Conservation (phyloP, 1,284 basidiomycete genomes). For the Golubevia pallescens region DNA sequence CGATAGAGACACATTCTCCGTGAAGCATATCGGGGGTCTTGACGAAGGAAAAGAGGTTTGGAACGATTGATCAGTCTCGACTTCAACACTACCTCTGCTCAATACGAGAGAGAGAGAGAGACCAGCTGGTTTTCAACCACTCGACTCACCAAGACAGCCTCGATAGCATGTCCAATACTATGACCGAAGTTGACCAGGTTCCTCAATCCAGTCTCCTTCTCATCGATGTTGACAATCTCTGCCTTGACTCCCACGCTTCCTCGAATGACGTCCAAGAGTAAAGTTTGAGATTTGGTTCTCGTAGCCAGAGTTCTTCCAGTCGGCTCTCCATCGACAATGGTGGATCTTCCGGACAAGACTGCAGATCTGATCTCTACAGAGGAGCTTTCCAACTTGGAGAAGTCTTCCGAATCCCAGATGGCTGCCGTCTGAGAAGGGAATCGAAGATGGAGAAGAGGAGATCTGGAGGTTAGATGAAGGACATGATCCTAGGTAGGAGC, state of each 20-base stretch:
- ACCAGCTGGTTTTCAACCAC: background rate
- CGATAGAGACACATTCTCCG: slow-evolving; percentile 60
- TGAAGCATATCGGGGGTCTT: slow-evolving; percentile 57
- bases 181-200: slow-evolving; percentile 65
- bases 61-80: background rate
- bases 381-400: slow-evolving; percentile 56
- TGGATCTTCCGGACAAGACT: slow-evolving; percentile 42
- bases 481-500: too few relatives aligned
- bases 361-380: slow-evolving; percentile 55
- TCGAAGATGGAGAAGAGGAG: background rate
- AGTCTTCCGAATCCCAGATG: slow-evolving; percentile 61
- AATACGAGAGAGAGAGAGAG: background rate
- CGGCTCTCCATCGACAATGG: slow-evolving; percentile 23
- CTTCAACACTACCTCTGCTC: background rate
- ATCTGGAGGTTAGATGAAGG: too few relatives aligned
- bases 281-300: slow-evolving; percentile 48
- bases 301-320: slow-evolving; percentile 45
- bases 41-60: background rate
- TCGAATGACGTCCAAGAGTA: slow-evolving; percentile 62
- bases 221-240: slow-evolving; percentile 61
- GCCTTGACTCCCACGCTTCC: slow-evolving; percentile 62
- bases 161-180: slow-evolving; percentile 62
- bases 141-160: slow-evolving; percentile 40
- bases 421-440: slow-evolving; percentile 47
- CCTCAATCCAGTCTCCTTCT: slow-evolving; percentile 61